Evolutionary conservation across 805 yeast species (phyloP).

Genomic region (Candida nitratophila): DNA sequence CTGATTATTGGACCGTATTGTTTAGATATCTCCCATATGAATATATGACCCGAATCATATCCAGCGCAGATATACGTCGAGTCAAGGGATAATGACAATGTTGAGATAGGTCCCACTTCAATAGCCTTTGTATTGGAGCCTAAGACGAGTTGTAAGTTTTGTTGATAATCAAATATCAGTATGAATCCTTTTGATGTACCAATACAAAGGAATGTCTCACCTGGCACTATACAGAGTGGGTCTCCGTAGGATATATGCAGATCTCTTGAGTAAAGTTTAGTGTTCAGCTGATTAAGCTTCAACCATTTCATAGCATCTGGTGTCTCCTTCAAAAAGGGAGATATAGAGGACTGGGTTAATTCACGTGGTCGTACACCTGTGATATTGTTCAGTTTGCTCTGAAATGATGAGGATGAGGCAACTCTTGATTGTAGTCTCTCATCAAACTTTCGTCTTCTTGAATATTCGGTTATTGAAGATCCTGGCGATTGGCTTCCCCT

Average conservation of each 20-base stretch:
- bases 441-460: constrained; percentile 10
- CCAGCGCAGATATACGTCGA: constrained; percentile 68
- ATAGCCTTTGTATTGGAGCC: constrained; percentile 20
- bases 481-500: neutral
- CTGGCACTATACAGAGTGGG: constrained; percentile 37
- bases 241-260: constrained; percentile 36
- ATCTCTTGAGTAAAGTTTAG: constrained; percentile 11
- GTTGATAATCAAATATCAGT: constrained; percentile 63
- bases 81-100: constrained; percentile 59
- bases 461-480: neutral
- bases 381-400: neutral
- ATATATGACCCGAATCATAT: constrained; percentile 53
- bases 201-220: constrained; percentile 40
- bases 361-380: neutral
- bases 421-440: constrained; percentile 11
- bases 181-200: constrained; percentile 69
- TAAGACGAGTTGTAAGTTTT: constrained; percentile 41
- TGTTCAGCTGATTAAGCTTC: constrained; percentile 19
- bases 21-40: constrained; percentile 56
- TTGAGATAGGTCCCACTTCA: constrained; percentile 42
- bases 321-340: constrained; percentile 1
- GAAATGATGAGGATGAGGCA: neutral
- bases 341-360: neutral
- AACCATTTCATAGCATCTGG: constrained; percentile 21
- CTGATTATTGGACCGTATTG: constrained; percentile 22